Conservation (phyloP, 2,329 filamentous ascomycete species). For the Sphaerostilbella broomeana region DNA sequence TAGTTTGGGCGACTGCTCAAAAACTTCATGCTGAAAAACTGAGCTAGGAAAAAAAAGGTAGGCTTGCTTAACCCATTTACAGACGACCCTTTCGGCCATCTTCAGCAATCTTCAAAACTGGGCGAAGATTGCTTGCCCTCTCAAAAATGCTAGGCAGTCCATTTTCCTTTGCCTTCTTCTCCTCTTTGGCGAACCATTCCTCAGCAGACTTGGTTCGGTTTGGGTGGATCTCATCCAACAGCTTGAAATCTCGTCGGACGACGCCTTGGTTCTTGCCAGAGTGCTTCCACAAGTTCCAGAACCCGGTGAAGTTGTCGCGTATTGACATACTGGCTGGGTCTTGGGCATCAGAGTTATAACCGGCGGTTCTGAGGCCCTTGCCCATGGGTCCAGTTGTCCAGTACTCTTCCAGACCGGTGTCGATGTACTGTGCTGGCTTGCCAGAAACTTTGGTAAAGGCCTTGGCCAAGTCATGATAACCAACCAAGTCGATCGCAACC, state of each 20-base stretch:
- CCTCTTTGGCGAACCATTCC: constrained; percentile 40
- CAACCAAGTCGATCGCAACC: constrained; percentile 36
- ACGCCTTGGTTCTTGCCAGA: constrained; percentile 36
- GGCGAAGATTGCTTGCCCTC: constrained; percentile 14
- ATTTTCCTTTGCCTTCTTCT: constrained; percentile 23
- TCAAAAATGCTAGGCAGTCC: constrained; percentile 15
- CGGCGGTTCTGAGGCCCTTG: constrained; percentile 24
- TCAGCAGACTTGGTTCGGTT: constrained; percentile 39
- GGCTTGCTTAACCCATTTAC: too few species aligned
- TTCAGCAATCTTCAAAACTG: constrained; percentile 17
- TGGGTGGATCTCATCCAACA: constrained; percentile 48
- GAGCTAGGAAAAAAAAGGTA: too few species aligned
- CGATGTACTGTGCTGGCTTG: constrained; percentile 33
- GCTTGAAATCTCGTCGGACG: constrained; percentile 38
- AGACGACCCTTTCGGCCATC: constrained; percentile 15
- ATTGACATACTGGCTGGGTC: constrained; percentile 32
- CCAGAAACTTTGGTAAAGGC: constrained; percentile 39
- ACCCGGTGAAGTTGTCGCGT: constrained; percentile 43
- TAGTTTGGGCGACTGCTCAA: too few species aligned
- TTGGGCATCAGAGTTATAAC: constrained; percentile 27
- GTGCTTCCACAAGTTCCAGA: constrained; percentile 41
- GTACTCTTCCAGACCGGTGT: constrained; percentile 31
- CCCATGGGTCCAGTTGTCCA: constrained; percentile 18
- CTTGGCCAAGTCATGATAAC: constrained; percentile 32
- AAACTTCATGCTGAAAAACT: too few species aligned